Evolutionary conservation across 768 basidiomycete genomes (phyloP).

Genomic region (Leccinum fibrillosum): DNA sequence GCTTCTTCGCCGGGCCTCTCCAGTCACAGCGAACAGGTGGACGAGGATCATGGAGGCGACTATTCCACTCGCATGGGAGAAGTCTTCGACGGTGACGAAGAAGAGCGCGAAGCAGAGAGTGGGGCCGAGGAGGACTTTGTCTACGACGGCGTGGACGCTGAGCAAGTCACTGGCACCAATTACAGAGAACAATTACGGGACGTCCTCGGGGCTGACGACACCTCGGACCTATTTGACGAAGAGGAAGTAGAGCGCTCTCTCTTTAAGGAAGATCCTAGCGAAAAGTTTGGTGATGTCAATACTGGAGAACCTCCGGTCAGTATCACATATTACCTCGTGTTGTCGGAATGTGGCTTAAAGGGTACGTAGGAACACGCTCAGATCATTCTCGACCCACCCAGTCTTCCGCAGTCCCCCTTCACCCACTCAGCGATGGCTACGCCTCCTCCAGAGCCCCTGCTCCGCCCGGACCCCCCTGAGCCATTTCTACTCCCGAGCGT

Average conservation of each 20-base stretch:
- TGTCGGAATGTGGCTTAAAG: slow-evolving; percentile 23
- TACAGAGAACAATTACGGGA: slow-evolving; percentile 72
- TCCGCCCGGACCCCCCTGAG: slow-evolving; percentile 29
- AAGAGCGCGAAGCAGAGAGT: slow-evolving; percentile 40
- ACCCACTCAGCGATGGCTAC: slow-evolving; percentile 28
- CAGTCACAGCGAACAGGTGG: slow-evolving; percentile 19
- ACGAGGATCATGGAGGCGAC: slow-evolving; percentile 22
- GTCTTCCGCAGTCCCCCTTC: slow-evolving; percentile 40
- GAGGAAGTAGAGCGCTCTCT: slow-evolving; percentile 47
- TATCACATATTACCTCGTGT: slow-evolving; percentile 18
- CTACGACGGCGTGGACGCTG: slow-evolving; percentile 69
- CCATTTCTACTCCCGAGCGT: slow-evolving; percentile 72
- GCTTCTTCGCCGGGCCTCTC: slow-evolving; percentile 14
- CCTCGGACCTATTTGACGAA: slow-evolving; percentile 45
- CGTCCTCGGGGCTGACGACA: slow-evolving; percentile 64
- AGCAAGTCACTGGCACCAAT: slow-evolving; percentile 39
- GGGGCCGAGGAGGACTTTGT: slow-evolving; percentile 63
- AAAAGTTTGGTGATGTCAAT: slow-evolving; percentile 24
- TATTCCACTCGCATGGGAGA: slow-evolving; percentile 27
- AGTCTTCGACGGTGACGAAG: slow-evolving; percentile 39
- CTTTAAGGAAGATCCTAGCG: slow-evolving; percentile 37
- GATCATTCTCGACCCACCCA: slow-evolving; percentile 36
- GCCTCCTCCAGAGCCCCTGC: slow-evolving; percentile 33
- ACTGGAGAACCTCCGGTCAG: slow-evolving; percentile 32
- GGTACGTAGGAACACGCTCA: slow-evolving; percentile 33